Conservation (phyloP, 2,329 filamentous ascomycete species). For the Penicillium sclerotiorum region DNA sequence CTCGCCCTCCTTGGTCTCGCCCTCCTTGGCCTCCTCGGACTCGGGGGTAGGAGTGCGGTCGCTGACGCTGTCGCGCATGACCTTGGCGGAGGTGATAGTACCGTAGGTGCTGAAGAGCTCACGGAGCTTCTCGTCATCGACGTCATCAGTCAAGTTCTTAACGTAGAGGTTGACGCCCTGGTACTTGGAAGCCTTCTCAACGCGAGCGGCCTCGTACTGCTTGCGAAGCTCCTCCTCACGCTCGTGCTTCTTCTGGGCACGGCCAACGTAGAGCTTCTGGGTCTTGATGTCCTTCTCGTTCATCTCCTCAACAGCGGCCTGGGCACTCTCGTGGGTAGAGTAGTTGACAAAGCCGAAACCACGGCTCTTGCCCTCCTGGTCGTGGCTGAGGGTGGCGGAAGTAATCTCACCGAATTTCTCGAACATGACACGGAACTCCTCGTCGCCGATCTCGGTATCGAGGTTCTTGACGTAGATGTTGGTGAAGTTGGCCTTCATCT, state of each 20-base stretch:
- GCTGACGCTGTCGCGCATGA: conserved; percentile 82
- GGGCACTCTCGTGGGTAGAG: conserved; percentile 83
- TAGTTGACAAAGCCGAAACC: conserved; percentile 97
- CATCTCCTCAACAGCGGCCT: conserved; percentile 84
- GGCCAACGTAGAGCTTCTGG: conserved; percentile 95
- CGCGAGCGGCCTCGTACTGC: conserved; percentile 95
- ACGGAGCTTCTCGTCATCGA: conserved; percentile 97
- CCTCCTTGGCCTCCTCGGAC: conserved; percentile 51
- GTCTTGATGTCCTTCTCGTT: conserved; percentile 90
- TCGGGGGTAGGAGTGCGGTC: conserved; percentile 49
- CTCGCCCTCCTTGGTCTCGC: conserved; percentile 46
- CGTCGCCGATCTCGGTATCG: conserved; percentile 77
- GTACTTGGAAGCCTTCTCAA: conserved; percentile 99
- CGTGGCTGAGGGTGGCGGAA: conserved; percentile 89
- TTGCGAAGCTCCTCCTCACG: conserved; percentile 98
- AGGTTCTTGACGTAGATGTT: conserved; percentile 99
- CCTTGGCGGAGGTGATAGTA: conserved; percentile 97
- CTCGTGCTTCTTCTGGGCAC: conserved; percentile 99
- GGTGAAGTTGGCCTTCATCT: conserved; percentile 99
- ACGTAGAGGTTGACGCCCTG: conserved; percentile 99
- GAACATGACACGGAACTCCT: conserved; percentile 92
- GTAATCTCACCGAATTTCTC: conserved; percentile 93
- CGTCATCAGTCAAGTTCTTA: conserved; percentile 96
- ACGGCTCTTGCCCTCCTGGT: conserved; percentile 87
- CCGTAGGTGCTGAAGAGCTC: conserved; percentile 90